A percentile compares a stretch with the other conserved stretches of the same genome.
Conservation (phyloP, 2,329 filamentous ascomycete species). For the Rhinocladiella similis region DNA sequence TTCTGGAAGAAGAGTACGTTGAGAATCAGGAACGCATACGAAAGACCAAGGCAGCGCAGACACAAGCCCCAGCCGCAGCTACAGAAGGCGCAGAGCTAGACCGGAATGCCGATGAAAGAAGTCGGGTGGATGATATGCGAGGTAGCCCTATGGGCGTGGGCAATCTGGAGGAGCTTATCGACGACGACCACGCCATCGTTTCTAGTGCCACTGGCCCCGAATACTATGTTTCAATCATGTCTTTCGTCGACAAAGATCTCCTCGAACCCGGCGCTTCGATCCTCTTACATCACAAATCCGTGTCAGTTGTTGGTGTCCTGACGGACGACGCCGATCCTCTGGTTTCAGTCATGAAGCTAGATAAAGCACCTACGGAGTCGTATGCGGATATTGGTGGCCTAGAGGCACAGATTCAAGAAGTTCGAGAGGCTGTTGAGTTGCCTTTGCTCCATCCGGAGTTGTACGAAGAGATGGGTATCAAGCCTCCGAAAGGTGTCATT, state of each 20-base stretch:
- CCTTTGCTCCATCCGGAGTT: slow-evolving; percentile 93
- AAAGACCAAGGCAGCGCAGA: slow-evolving; percentile 79
- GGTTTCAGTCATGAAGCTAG: slow-evolving; percentile 98
- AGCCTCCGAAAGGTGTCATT: slow-evolving; percentile 98
- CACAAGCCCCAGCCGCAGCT: slow-evolving; percentile 56
- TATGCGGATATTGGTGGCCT: slow-evolving; percentile 98
- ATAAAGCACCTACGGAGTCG: slow-evolving; percentile 96
- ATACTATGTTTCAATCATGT: slow-evolving; percentile 99
- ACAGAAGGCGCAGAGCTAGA: slow-evolving; percentile 77
- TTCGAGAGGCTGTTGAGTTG: slow-evolving; percentile 93
- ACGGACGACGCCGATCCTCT: slow-evolving; percentile 95
- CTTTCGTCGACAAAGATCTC: slow-evolving; percentile 98
- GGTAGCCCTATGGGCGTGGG: slow-evolving; percentile 98
- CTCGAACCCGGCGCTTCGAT: slow-evolving; percentile 95
- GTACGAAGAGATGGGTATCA: slow-evolving; percentile 99
- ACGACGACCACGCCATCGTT: slow-evolving; percentile 98
- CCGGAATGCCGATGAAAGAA: slow-evolving; percentile 89
- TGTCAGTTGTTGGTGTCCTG: slow-evolving; percentile 94
- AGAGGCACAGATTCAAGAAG: slow-evolving; percentile 94
- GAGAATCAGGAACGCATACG: slow-evolving; percentile 97
- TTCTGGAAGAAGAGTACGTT: slow-evolving; percentile 97
- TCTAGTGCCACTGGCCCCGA: slow-evolving; percentile 96
- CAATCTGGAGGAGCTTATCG: slow-evolving; percentile 96
- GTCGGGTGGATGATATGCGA: slow-evolving; percentile 95
- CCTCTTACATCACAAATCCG: slow-evolving; percentile 93